A percentile compares a stretch with the other conserved stretches of the same genome.
Evolutionary conservation across 1,284 basidiomycete species (phyloP).

Genomic region (Fomitopsis schrenkii): DNA sequence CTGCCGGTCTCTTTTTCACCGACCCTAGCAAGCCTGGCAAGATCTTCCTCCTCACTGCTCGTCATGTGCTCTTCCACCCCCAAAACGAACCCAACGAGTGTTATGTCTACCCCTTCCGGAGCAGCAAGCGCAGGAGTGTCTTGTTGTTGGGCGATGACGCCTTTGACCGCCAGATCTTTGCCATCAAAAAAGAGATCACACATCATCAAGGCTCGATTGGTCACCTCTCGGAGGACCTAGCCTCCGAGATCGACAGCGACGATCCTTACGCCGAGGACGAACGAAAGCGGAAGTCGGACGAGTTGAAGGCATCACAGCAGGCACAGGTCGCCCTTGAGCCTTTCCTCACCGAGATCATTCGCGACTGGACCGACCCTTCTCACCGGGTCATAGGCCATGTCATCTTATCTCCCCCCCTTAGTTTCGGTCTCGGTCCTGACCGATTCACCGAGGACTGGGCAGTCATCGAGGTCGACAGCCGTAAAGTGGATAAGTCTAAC

Average conservation of each 20-base stretch:
- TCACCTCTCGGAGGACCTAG: too few relatives aligned
- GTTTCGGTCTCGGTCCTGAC: constrained; percentile 13
- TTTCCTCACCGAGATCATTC: constrained; percentile 23
- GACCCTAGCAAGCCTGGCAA: constrained; percentile 12
- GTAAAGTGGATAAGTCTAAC: too few relatives aligned
- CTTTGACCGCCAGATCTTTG: too few relatives aligned
- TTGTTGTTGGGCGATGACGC: constrained; percentile 23
- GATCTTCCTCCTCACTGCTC: constrained; percentile 25
- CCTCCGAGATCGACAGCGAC: too few relatives aligned
- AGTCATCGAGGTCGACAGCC: constrained; percentile 28
- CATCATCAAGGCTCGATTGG: too few relatives aligned
- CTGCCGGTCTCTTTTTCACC: constrained; percentile 31
- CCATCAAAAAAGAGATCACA: too few relatives aligned
- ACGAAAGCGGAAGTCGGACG: constrained; percentile 11
- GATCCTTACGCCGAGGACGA: constrained; percentile 7
- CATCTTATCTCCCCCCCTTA: constrained; percentile 24
- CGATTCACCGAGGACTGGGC: constrained; percentile 31
- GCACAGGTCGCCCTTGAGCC: constrained; percentile 19
- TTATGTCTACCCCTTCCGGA: constrained; percentile 15
- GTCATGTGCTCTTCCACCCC: constrained; percentile 22
- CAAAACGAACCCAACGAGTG: constrained; percentile 13
- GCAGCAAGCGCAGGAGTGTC: constrained; percentile 22
- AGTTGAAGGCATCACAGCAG: constrained; percentile 13
- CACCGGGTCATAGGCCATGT: constrained; percentile 30
- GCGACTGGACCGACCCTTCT: constrained; percentile 20